These are phyloP conservation scores for Agrostemma githago DNA, from an alignment of 148 eudicot species.

Conservation along the genomic window DNA sequence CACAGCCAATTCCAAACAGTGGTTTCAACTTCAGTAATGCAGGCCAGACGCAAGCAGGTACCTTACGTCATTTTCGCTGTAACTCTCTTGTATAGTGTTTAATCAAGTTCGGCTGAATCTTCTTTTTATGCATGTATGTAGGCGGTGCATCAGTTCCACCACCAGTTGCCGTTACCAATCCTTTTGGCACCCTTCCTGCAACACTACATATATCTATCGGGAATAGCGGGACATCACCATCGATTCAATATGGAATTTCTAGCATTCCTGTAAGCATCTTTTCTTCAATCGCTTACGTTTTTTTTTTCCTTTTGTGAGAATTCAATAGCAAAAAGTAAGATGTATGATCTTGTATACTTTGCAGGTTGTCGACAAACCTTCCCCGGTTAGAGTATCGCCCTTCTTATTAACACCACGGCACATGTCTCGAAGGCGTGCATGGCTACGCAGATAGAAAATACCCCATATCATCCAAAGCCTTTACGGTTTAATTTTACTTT, in stretches of 20 bases:
- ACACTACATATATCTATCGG: conserved; percentile 91
- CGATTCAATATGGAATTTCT: conserved; percentile 91
- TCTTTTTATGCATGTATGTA: conserved; percentile 20
- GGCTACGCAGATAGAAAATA: conserved; percentile 73
- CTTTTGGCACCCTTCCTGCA: conserved; percentile 90
- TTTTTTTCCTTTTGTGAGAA: neutral
- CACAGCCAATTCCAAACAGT: conserved; percentile 38
- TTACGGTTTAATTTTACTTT: no score
- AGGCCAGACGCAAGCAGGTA: conserved; percentile 68
- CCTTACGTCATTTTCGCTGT: neutral
- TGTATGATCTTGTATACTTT: conserved; percentile 10
- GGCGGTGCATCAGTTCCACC: conserved; percentile 61
- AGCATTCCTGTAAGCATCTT: conserved; percentile 69
- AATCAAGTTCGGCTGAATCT: conserved; percentile 13
- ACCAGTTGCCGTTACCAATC: conserved; percentile 57
- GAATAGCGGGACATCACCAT: conserved; percentile 63
- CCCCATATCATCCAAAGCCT: conserved; percentile 54
- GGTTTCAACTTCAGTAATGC: conserved; percentile 46
- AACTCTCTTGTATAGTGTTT: neutral
- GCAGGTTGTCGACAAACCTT: conserved; percentile 90
- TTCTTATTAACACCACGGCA: conserved; percentile 79
- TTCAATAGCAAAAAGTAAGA: neutral
- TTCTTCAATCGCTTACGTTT: neutral
- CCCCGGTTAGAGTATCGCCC: conserved; percentile 75
- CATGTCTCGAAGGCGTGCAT: conserved; percentile 77